Evolutionary conservation across 2,329 filamentous ascomycete species (phyloP).

Genomic region (Aspergillus hortae): DNA sequence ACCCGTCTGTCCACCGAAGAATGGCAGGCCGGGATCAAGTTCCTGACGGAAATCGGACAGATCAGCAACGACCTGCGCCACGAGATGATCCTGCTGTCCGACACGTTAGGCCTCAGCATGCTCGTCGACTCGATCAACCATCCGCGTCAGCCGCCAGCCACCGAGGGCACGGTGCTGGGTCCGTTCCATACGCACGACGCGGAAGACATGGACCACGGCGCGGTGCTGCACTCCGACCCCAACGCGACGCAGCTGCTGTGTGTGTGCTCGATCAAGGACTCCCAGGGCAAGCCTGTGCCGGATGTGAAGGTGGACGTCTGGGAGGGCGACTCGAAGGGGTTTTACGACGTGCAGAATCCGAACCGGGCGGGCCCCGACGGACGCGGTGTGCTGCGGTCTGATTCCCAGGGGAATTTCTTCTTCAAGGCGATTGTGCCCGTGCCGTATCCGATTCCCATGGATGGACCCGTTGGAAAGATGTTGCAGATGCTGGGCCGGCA

Average conservation of each 20-base stretch:
- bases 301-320: constrained; percentile 21
- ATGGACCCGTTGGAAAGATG: constrained; percentile 21
- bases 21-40: background rate
- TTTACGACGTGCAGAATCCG: constrained; percentile 26
- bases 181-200: constrained; percentile 29
- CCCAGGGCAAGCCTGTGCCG: constrained; percentile 17
- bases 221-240: constrained; percentile 17
- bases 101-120: constrained; percentile 23
- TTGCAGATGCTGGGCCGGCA: constrained; percentile 18
- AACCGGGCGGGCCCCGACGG: constrained; percentile 20
- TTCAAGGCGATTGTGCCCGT: constrained; percentile 25
- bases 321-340: constrained; percentile 26
- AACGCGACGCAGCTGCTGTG: constrained; percentile 17
- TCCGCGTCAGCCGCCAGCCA: constrained; percentile 15
- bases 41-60: constrained; percentile 1
- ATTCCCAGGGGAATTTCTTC: constrained; percentile 20
- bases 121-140: constrained; percentile 26
- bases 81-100: constrained; percentile 10
- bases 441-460: constrained; percentile 24
- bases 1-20: background rate
- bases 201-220: constrained; percentile 16
- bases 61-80: background rate
- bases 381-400: constrained; percentile 19
- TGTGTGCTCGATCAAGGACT: constrained; percentile 20
- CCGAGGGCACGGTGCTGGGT: constrained; percentile 26